Base-by-base conservation (phyloP, 257 asterid genomes). In the Rhazya stricta region DNA sequence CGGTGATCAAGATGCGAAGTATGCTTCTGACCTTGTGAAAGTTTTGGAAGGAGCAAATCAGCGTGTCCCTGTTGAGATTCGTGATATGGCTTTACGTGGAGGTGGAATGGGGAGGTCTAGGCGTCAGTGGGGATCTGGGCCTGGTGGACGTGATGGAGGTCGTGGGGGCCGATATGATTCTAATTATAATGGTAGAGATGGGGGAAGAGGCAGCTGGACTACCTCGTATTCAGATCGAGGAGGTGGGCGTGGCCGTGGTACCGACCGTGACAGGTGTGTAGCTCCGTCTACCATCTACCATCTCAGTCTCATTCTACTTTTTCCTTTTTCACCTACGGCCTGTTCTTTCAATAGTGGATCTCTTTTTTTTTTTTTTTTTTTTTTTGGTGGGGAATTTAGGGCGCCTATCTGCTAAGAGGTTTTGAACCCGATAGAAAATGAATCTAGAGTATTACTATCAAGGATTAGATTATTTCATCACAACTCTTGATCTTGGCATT, bases 41-140 rank as follows among this genome's bases (percentile, higher is more conserved):
- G 82, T 95, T 51, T 73, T 95, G 82, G 99, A 95, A 83, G 98
- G 97, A 41, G 97, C 99, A 70, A 80, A 85, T 81, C 99, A 95
- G 76, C 73, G 32, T 43, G 98, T 95, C 67, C 97, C 98, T 57
- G 74, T 67, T 67, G 98, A 95, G 82, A 71, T 92, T 36, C 93
- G 96, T 43, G 86, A 77, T n/a, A 80, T 91, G 94, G 94, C 88
- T 80, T 89, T 91, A 39, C 92, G 94, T 68, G 96, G 96, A 77
- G 92, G 90, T 69, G 97, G 96, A 69, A 88, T 87, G 88, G 96
- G 97, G 69, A 84, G 88, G 80, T 81, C 82, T 23, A 83, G 84
- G 69, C 92, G 92, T 43, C 91, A 74, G 76, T 95, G 97, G 98
- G 91, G 97, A 30, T 79, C 95, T 42, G 95, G 91, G 57, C 84